Evolutionary conservation across 306 rosid genomes (phyloP).

Genomic region (Cicer cuneatum): DNA sequence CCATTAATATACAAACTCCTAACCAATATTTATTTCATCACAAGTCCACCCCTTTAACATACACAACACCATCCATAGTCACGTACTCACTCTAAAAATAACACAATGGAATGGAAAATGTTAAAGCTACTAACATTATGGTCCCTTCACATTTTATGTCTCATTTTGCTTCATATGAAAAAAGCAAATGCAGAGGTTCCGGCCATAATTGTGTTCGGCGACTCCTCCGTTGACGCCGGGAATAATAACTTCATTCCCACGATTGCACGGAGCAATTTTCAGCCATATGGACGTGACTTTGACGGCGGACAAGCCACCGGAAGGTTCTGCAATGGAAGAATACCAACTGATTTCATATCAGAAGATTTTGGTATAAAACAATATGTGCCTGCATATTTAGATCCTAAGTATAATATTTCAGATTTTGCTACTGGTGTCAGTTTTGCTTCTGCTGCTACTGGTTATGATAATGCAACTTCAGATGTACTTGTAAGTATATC

Average conservation of each 20-base stretch:
- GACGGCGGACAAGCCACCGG: conserved; percentile 75
- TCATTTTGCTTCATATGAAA: conserved; percentile 31
- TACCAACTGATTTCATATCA: conserved; percentile 80
- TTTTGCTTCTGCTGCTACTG: conserved; percentile 94
- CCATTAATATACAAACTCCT: conserved; percentile 39
- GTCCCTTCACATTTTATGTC: conserved; percentile 36
- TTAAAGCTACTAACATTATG: conserved; percentile 21
- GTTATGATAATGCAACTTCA: conserved; percentile 91
- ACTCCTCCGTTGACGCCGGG: conserved; percentile 92
- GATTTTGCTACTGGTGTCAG: conserved; percentile 81
- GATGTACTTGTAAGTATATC: conserved; percentile 58
- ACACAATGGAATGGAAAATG: conserved; percentile 25
- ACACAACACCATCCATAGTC: conserved; percentile 21
- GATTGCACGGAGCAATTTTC: conserved; percentile 79
- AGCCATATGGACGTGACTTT: conserved; percentile 94
- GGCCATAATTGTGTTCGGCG: conserved; percentile 79
- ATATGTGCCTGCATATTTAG: conserved; percentile 80
- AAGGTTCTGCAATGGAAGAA: conserved; percentile 80
- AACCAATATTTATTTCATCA: conserved; percentile 50
- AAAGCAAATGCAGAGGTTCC: conserved; percentile 52
- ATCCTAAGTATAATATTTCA: conserved; percentile 71
- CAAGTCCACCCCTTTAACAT: conserved; percentile 22
- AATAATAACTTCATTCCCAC: conserved; percentile 91
- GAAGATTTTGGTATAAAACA: conserved; percentile 66
- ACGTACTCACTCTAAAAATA: neutral